These are phyloP conservation scores for Fusarium metavorans DNA, from an alignment of 2,329 filamentous ascomycete genomes.

Conservation along the genomic window DNA sequence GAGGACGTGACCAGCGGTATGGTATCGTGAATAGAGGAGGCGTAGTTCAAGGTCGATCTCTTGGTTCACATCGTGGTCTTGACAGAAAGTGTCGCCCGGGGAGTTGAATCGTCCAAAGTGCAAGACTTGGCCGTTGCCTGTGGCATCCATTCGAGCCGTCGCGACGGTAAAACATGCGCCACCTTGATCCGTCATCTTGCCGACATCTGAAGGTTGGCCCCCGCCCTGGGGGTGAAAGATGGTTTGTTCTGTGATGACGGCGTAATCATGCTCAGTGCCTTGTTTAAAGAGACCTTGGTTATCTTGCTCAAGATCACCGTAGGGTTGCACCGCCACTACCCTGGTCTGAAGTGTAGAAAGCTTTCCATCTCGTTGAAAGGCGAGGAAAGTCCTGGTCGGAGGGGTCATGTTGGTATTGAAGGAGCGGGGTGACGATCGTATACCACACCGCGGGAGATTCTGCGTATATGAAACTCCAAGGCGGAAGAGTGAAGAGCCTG, in stretches of 20 bases:
- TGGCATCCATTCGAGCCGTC: constrained; percentile 67
- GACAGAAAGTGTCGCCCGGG: constrained; percentile 48
- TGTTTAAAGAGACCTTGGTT: constrained; percentile 71
- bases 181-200: constrained; percentile 59
- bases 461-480: neutral
- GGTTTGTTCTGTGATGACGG: constrained; percentile 73
- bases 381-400: constrained; percentile 47
- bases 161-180: constrained; percentile 61
- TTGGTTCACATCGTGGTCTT: constrained; percentile 64
- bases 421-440: neutral
- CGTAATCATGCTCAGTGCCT: constrained; percentile 61
- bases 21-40: constrained; percentile 73
- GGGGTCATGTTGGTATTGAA: constrained; percentile 32
- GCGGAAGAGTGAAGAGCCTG: neutral
- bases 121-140: constrained; percentile 67
- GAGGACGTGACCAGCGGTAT: constrained; percentile 80
- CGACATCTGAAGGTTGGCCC: constrained; percentile 77
- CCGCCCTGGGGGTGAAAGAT: constrained; percentile 83
- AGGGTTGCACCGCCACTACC: constrained; percentile 61
- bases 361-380: constrained; percentile 59
- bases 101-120: constrained; percentile 72
- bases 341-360: constrained; percentile 57
- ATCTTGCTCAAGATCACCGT: constrained; percentile 61
- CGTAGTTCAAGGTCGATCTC: constrained; percentile 71
- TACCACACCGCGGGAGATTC: neutral